Base-by-base conservation (phyloP, 768 basidiomycete species). In the Kwoniella heveanensis region DNA sequence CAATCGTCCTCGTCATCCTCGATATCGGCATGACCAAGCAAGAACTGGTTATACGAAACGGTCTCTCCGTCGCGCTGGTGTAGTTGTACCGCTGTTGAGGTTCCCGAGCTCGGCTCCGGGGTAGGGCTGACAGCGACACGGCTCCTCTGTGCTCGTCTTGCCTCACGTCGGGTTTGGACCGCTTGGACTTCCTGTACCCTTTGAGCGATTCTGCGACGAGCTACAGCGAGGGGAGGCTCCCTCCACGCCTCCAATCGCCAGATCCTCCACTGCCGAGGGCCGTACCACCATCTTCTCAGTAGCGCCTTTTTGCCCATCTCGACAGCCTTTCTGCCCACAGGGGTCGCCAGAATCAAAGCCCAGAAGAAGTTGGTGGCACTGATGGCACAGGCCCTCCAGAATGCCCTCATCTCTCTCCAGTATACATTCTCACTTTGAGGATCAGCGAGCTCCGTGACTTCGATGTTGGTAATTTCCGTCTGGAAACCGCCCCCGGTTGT, bases 1-100 rank as follows among this genome's bases (percentile, higher is more conserved):
- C 69, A 71, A 13, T 76, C 71, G 13, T 70, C 67, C 7, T 74
- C 75, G 39, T 71, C 75, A 44, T 77, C 75, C 13, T 71, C 70
- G 46, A 73, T 46, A 4, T 70, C 65, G 15, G 64, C 65, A 51
- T 76, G 66, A 5, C 74, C 74, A 2, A 67, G 65, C 3, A 76
- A 61, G 39, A 65, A 70, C 32, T 54, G 63, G 21, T 51, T 65
- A 50, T 70, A 74, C 12, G 63, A 57, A 2, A 60, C 39, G 1
- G 37, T 52, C 13, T 51, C 51, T 6, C 46, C 46, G 13, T 32
- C 13, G 32, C 32, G 32, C 32, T 57, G 53, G 12, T 48, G 32
- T 10, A 64, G n/a, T 19, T 54, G 21, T 5, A 71, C 29, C 2
- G 61, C 67, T 9, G 61, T 48, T 1, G 64, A 66, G 2, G 39